Percentiles rank a stretch among this genome's conserved stretches.
Conservation (phyloP, 441 rosid species). For the Erysimum pusillum region DNA sequence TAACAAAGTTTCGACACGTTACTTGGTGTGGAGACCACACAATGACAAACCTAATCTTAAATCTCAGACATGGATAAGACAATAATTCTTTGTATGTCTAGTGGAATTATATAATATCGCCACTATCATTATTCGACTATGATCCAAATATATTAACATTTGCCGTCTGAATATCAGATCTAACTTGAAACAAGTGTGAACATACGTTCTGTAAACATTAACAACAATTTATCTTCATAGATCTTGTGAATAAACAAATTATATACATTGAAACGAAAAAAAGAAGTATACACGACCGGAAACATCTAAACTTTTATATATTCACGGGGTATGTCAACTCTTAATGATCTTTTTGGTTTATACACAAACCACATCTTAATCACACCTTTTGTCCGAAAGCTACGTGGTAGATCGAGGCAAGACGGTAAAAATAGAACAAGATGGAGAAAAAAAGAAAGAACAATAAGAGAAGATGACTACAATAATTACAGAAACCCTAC, state of each 20-base stretch:
- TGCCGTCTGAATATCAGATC: slow-evolving; percentile 8
- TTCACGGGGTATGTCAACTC: slow-evolving; percentile 23
- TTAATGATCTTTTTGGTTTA: slow-evolving; percentile 7
- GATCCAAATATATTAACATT: slow-evolving; percentile 23
- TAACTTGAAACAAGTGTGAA: slow-evolving; percentile 22
- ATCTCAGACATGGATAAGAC: slow-evolving; percentile 38
- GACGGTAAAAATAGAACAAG: slow-evolving; percentile 21
- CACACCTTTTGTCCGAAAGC: slow-evolving; percentile 11
- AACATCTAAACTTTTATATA: slow-evolving; percentile 35
- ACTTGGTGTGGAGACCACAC: slow-evolving; percentile 39
- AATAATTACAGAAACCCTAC: slow-evolving; percentile 41
- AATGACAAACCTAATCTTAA: not conserved
- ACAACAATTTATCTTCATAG: not conserved
- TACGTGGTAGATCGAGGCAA: slow-evolving; percentile 23
- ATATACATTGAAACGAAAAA: slow-evolving; percentile 9
- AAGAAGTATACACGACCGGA: not conserved
- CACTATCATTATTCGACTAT: slow-evolving; percentile 10
- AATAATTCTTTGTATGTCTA: slow-evolving; percentile 7
- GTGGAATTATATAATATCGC: slow-evolving; percentile 5
- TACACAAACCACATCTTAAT: slow-evolving; percentile 24
- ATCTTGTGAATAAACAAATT: slow-evolving; percentile 12
- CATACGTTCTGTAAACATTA: slow-evolving; percentile 7
- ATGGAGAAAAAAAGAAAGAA: not conserved
- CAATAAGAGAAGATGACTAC: not conserved
- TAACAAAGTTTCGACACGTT: slow-evolving; percentile 15